Evolutionary conservation across 331 rosid species (phyloP), one percentile per base, ranked within the genome.

Genomic region (Rhamnella rubrinervis): DNA sequence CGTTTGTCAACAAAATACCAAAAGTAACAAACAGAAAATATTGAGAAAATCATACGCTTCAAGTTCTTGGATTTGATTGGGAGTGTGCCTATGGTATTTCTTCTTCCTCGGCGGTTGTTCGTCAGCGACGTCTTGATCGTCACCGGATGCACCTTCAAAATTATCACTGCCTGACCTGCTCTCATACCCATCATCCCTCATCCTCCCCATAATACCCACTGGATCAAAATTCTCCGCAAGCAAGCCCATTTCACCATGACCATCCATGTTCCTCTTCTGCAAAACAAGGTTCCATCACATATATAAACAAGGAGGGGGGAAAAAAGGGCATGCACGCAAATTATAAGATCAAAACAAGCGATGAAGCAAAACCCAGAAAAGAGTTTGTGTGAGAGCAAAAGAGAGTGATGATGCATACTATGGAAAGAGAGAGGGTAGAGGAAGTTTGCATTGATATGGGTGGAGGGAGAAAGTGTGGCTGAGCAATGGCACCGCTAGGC

Each of bases 131-230:
- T 91, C 97, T 55, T 79, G 89, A 25, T 88, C 97, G 57, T 93
- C 98, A 61, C 91, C 93, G 0, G 96, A 93, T 18, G 72, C 78
- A 3, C 80, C 92, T 40, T 88, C 93, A 3, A 90, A 75, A 41
- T 90, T 87, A 6, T 88, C 98, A n/a, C 97, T 91, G 38, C 95
- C 96, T 0, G 98, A 89, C 63, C 96, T 81, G 83, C 92, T 93
- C 71, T 88, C 98, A 65, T 84, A 84, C 44, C 75, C 97, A n/a
- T 88, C 96, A 7, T 85, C 96, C 78, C 90, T 87, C 62, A 80
- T 0, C 83, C 87, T 83, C 55, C 85, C 91, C 13, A 81, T 12
- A 64, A 87, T 71, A 23, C 78, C 72, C 19, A 79, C 4, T 49
- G 58, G 62, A 59, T 91, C 95, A 51, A 84, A 85, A 64, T 79